phyloP scores from a whole-genome alignment of 108 stramenopile genomes.

The Pseudonitzschia multiseries region DNA sequence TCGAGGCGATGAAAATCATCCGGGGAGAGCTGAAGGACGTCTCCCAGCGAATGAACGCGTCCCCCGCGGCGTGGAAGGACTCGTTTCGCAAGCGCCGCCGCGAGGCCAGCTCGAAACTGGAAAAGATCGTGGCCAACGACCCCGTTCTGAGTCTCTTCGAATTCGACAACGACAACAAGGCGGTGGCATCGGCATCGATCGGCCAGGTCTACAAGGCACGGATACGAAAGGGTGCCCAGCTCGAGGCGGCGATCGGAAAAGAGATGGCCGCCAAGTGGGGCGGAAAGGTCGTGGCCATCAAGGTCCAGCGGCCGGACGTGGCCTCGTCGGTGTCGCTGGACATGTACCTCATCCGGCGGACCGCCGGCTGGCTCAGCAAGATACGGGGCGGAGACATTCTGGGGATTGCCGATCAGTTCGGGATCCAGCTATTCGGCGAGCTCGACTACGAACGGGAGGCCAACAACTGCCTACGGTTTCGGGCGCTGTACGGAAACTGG shows the following conservation, averaged over 20 bases:
- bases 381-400: slow-evolving; percentile 82
- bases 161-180: slow-evolving; percentile 68
- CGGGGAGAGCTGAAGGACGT: slow-evolving; percentile 64
- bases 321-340: slow-evolving; percentile 82
- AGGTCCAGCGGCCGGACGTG: slow-evolving; percentile 89
- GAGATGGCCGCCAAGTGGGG: slow-evolving; percentile 68
- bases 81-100: slow-evolving; percentile 32
- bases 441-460: slow-evolving; percentile 82
- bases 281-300: slow-evolving; percentile 80
- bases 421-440: slow-evolving; percentile 92
- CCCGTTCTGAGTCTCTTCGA: slow-evolving; percentile 75
- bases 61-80: slow-evolving; percentile 28
- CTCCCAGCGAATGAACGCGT: slow-evolving; percentile 38
- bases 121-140: slow-evolving; percentile 63
- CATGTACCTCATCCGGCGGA: slow-evolving; percentile 83
- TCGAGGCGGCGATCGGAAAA: slow-evolving; percentile 39
- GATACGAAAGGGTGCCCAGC: slow-evolving; percentile 38
- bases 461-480: slow-evolving; percentile 81
- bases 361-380: slow-evolving; percentile 73
- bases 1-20: slow-evolving; percentile 82
- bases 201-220: slow-evolving; percentile 88
- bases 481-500: slow-evolving; percentile 83
- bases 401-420: slow-evolving; percentile 89
- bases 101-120: slow-evolving; percentile 26
- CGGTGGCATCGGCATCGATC: slow-evolving; percentile 87